Evolutionary conservation across 2,329 filamentous ascomycete genomes (phyloP).

Genomic region (Dactylellina drechsleri): DNA sequence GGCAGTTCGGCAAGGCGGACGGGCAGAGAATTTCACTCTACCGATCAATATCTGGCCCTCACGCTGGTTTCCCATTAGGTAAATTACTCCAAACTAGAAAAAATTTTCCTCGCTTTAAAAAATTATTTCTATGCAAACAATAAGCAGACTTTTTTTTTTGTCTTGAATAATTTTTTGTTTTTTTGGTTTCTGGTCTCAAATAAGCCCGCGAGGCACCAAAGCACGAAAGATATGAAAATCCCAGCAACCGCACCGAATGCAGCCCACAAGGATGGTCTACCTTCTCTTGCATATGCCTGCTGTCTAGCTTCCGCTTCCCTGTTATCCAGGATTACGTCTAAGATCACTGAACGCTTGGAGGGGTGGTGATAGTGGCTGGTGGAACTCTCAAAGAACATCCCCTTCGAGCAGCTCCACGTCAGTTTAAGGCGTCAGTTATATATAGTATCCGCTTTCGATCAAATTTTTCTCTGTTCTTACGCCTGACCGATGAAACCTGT

Average conservation of each 20-base stretch:
- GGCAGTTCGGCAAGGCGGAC: conserved; percentile 13
- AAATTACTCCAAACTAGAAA: conserved; percentile 32
- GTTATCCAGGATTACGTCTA: conserved; percentile 45
- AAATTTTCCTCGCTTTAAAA: conserved; percentile 20
- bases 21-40: conserved; percentile 10
- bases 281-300: conserved; percentile 50
- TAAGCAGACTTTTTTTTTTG: conserved; percentile 10
- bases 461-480: conserved; percentile 28
- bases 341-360: conserved; percentile 40
- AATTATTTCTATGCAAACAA: conserved; percentile 10
- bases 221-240: conserved; percentile 39
- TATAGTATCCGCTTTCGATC: conserved; percentile 53
- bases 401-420: conserved; percentile 41
- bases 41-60: conserved; percentile 20
- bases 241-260: conserved; percentile 52
- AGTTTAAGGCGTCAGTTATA: conserved; percentile 49
- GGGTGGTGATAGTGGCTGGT: conserved; percentile 52
- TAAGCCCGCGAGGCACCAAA: conserved; percentile 24
- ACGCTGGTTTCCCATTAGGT: conserved; percentile 29
- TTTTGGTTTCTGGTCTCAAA: conserved; percentile 27
- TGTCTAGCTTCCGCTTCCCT: conserved; percentile 50
- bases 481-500: conserved; percentile 47
- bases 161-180: conserved; percentile 30
- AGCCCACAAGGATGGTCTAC: conserved; percentile 50
- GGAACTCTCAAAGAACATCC: conserved; percentile 20